Conservation (phyloP, 1,284 basidiomycete species). For the Inonotus hispidus region DNA sequence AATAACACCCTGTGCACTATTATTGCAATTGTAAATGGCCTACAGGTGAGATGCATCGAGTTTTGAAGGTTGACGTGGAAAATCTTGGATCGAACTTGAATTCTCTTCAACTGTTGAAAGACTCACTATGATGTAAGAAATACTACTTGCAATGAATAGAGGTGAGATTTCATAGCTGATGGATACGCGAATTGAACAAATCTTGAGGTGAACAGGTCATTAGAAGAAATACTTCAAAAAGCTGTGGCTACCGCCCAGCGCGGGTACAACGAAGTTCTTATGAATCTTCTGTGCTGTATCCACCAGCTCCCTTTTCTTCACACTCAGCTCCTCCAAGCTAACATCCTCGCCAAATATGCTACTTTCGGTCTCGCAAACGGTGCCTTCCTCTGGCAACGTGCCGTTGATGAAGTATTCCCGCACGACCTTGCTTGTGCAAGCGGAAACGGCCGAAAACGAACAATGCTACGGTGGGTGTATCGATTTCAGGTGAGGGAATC, state of each 20-base stretch:
- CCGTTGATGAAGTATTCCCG: constrained; percentile 19
- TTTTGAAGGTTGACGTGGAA: no score
- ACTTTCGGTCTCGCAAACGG: constrained; percentile 17
- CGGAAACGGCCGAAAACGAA: constrained; percentile 17
- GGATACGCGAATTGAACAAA: constrained; percentile 51
- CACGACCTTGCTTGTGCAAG: constrained; percentile 18
- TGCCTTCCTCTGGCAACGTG: constrained; percentile 17
- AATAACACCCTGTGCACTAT: constrained; percentile 90
- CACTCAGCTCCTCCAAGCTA: no score
- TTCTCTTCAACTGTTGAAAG: background rate
- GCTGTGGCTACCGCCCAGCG: background rate
- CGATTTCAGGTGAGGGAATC: background rate
- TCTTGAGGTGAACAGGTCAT: no score
- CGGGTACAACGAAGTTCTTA: constrained; percentile 11
- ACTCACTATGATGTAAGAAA: constrained; percentile 92
- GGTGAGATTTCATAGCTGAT: constrained; percentile 99
- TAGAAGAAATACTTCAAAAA: no score
- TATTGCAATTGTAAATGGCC: constrained; percentile 93
- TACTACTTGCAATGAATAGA: constrained; percentile 90
- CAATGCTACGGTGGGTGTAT: constrained; percentile 13
- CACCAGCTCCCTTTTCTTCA: background rate
- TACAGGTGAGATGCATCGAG: constrained; percentile 29
- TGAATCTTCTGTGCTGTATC: constrained; percentile 1
- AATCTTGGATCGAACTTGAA: no score
- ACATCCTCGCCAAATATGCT: constrained; percentile 11